Conservation (phyloP, 169 alveolate genomes). For the Amoebophrya sp. region DNA sequence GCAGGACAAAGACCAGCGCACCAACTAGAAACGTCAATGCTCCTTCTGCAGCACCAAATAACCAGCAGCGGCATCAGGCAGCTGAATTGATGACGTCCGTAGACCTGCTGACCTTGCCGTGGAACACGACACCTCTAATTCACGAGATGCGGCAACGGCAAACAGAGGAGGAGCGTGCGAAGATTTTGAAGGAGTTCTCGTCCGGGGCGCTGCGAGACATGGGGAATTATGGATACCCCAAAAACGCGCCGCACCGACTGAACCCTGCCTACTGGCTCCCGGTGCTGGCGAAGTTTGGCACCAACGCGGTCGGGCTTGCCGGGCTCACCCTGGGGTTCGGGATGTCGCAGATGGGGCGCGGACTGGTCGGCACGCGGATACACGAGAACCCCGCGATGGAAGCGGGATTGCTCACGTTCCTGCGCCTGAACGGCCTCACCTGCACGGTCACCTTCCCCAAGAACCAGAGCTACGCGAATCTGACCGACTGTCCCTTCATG, state of each 20-base stretch:
- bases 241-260: not conserved
- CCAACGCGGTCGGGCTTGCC: not conserved
- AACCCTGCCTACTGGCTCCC: slow-evolving; percentile 2
- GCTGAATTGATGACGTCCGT: too few relatives aligned
- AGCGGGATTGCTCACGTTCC: not conserved
- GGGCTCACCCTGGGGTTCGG: not conserved
- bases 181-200: not conserved
- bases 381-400: not conserved
- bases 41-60: too few relatives aligned
- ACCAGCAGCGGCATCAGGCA: too few relatives aligned
- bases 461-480: not conserved
- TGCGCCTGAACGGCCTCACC: not conserved
- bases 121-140: not conserved
- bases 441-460: not conserved
- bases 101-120: too few relatives aligned
- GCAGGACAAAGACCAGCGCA: too few relatives aligned
- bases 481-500: not conserved
- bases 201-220: not conserved
- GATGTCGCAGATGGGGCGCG: not conserved
- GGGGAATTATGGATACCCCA: slow-evolving; percentile 8
- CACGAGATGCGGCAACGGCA: not conserved
- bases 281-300: not conserved
- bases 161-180: not conserved
- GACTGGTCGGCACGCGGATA: not conserved
- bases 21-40: too few relatives aligned